phyloP scores from a whole-genome alignment of 192 early-diverging fungal species.

The Allomyces macrogynus region DNA sequence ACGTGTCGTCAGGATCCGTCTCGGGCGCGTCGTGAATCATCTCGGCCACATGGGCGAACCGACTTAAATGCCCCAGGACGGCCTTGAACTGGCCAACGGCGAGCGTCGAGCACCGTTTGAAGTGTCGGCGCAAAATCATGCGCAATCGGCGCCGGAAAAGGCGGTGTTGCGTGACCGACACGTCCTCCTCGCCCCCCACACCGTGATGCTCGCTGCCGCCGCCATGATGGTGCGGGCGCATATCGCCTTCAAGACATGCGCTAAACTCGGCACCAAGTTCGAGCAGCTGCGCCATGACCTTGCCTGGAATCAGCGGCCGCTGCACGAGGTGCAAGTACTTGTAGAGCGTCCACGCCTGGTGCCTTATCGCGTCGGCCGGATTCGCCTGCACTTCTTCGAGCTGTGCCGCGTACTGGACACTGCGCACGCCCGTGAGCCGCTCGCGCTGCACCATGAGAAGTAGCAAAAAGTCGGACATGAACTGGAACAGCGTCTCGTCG shows the following conservation, averaged over 20 bases:
- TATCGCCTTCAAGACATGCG: not conserved
- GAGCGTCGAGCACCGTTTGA: too few relatives aligned
- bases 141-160: constrained; percentile 3
- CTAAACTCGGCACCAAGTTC: too few relatives aligned
- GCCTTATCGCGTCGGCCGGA: not conserved
- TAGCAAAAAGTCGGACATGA: not conserved
- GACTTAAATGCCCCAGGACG: not conserved
- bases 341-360: not conserved
- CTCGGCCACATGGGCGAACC: not conserved
- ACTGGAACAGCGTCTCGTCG: not conserved
- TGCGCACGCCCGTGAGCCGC: not conserved
- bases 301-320: not conserved
- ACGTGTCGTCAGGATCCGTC: too few relatives aligned
- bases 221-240: not conserved
- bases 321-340: not conserved
- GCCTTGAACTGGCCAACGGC: not conserved
- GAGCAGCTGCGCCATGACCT: not conserved
- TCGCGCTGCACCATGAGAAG: not conserved
- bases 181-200: constrained; percentile 14
- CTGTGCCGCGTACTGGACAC: not conserved
- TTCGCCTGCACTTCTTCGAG: not conserved
- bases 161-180: constrained; percentile 20
- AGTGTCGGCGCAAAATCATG: too few relatives aligned
- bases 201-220: not conserved
- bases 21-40: not conserved